A percentile compares a stretch with the other conserved stretches of the same genome.
These are phyloP conservation scores for Singerocomus rubriflavus DNA, from an alignment of 1,284 basidiomycete genomes.

Conservation along the genomic window DNA sequence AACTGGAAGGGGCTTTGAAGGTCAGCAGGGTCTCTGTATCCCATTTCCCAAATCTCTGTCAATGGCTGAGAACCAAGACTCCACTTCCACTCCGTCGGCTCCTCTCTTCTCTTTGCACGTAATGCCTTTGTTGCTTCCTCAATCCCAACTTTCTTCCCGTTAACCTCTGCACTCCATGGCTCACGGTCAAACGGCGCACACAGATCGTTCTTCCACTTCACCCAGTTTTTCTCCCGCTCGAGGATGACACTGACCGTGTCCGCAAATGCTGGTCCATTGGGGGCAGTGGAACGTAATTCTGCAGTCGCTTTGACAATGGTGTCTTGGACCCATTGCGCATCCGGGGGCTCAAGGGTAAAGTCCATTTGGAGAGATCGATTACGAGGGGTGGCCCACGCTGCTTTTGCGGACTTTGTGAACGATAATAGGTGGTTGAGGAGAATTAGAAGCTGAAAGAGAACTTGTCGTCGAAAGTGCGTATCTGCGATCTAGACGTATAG, in stretches of 20 bases:
- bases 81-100: conserved; percentile 58
- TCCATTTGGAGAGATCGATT: conserved; percentile 79
- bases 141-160: conserved; percentile 49
- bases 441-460: conserved; percentile 84
- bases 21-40: conserved; percentile 61
- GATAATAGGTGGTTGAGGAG: conserved; percentile 76
- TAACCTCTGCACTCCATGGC: conserved; percentile 50
- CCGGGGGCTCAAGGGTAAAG: conserved; percentile 64
- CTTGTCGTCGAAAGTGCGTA: conserved; percentile 86
- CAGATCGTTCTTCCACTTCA: conserved; percentile 78
- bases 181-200: conserved; percentile 75
- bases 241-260: conserved; percentile 69
- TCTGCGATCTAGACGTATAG: conserved; percentile 66
- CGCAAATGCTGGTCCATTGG: conserved; percentile 69
- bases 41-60: conserved; percentile 79
- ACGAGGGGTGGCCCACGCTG: conserved; percentile 54
- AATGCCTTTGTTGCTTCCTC: conserved; percentile 57
- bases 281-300: conserved; percentile 70
- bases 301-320: conserved; percentile 60
- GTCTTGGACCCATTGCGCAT: conserved; percentile 74
- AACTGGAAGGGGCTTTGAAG: conserved; percentile 66
- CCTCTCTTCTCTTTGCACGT: conserved; percentile 51
- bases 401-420: conserved; percentile 70
- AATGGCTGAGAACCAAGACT: conserved; percentile 60
- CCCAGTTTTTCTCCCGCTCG: conserved; percentile 83